A percentile compares a stretch with the other conserved stretches of the same genome.
Evolutionary conservation across 352 stramenopile species (phyloP).

Genomic region (Phytopythium kandeliae): DNA sequence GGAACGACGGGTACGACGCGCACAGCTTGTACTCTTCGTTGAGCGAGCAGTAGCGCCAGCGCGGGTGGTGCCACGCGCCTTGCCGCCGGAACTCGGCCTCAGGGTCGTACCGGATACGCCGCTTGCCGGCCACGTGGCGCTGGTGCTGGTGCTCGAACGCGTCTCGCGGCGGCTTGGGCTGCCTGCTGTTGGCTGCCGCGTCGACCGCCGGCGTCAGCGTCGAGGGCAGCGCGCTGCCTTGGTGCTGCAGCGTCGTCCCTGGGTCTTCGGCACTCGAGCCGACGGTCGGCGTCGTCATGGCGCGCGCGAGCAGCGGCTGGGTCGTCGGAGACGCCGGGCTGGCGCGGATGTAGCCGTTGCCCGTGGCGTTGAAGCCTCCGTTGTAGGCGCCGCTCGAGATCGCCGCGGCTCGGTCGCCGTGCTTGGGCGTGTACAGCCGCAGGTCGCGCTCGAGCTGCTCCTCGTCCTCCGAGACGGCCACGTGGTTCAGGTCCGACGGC

Average conservation of each 20-base stretch:
- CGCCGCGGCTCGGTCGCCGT: slow-evolving; percentile 13
- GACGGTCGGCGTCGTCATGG: slow-evolving; percentile 23
- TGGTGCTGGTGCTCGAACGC: slow-evolving; percentile 18
- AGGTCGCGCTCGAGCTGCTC: slow-evolving; percentile 55
- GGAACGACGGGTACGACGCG: slow-evolving; percentile 59
- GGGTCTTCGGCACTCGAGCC: slow-evolving; percentile 1
- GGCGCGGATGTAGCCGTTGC: neutral
- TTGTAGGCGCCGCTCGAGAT: slow-evolving; percentile 1
- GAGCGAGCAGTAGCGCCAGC: slow-evolving; percentile 51
- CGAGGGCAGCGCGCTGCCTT: slow-evolving; percentile 29
- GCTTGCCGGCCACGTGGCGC: slow-evolving; percentile 31
- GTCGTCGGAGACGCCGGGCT: slow-evolving; percentile 2
- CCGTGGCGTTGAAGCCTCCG: neutral
- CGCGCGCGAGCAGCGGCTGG: slow-evolving; percentile 15
- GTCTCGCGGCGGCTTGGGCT: slow-evolving; percentile 5
- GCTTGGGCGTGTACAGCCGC: slow-evolving; percentile 56
- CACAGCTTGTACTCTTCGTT: slow-evolving; percentile 76
- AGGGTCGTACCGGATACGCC: slow-evolving; percentile 71
- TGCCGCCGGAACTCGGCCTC: slow-evolving; percentile 55
- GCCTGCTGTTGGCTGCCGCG: slow-evolving; percentile 1
- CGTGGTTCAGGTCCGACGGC: slow-evolving; percentile 66
- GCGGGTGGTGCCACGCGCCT: slow-evolving; percentile 54
- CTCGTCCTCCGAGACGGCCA: slow-evolving; percentile 37
- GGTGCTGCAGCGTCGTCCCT: slow-evolving; percentile 29
- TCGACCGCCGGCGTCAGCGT: slow-evolving; percentile 4